Evolutionary conservation across 129 eudicot genomes (phyloP).

Genomic region (Smallanthus sonchifolius): DNA sequence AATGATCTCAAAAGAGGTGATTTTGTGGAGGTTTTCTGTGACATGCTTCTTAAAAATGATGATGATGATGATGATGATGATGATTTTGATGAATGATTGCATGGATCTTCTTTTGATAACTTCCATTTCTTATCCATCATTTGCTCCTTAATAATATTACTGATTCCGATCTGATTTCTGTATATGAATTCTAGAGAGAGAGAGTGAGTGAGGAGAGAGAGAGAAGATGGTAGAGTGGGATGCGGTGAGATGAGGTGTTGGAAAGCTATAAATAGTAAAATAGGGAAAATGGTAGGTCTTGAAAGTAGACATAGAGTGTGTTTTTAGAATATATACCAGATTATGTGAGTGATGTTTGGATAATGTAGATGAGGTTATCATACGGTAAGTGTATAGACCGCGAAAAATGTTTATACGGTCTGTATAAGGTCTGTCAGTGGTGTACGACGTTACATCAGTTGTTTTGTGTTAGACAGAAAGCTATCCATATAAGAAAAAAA

Average conservation of each 20-base stretch:
- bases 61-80: conserved; percentile 49
- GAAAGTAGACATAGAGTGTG: conserved; percentile 31
- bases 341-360: conserved; percentile 24
- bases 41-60: conserved; percentile 47
- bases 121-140: conserved; percentile 78
- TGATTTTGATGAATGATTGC: conserved; percentile 38
- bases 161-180: conserved; percentile 19
- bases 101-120: conserved; percentile 50
- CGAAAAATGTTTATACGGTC: too few relatives aligned
- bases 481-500: too few relatives aligned
- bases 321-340: conserved; percentile 19
- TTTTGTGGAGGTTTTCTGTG: conserved; percentile 50
- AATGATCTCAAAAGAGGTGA: conserved; percentile 50
- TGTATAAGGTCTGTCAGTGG: too few relatives aligned
- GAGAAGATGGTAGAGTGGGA: conserved; percentile 21
- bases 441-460: too few relatives aligned
- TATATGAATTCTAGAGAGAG: not conserved
- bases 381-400: too few relatives aligned
- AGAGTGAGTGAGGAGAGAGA: conserved; percentile 3
- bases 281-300: conserved; percentile 15
- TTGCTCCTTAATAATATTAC: not conserved
- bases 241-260: conserved; percentile 29
- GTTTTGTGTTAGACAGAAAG: too few relatives aligned
- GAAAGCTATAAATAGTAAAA: conserved; percentile 34
- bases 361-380: too few relatives aligned